Percentiles rank a stretch among this genome's conserved stretches.
Conservation (phyloP, 352 stramenopile species). For the Pythium oligandrum region DNA sequence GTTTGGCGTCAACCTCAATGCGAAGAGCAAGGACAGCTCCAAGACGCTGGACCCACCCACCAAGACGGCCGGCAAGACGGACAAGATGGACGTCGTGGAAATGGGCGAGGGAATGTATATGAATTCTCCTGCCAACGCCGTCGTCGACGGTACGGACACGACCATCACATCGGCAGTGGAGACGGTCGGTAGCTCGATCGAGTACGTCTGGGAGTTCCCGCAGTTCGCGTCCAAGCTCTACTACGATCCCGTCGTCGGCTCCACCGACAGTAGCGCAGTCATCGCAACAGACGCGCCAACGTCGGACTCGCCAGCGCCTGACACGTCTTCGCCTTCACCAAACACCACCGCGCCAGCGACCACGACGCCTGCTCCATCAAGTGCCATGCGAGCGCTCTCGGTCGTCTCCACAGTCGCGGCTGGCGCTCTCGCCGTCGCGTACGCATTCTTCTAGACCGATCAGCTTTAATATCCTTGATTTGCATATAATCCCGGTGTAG, state of each 20-base stretch:
- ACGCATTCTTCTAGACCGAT: too few species aligned
- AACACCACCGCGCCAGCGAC: too few species aligned
- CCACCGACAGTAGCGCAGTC: background rate
- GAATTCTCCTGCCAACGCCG: conserved; percentile 11
- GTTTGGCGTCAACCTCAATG: conserved; percentile 28
- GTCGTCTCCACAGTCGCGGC: too few species aligned
- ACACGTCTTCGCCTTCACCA: too few species aligned
- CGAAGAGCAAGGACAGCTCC: conserved; percentile 8
- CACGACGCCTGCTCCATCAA: too few species aligned
- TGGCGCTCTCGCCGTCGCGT: too few species aligned
- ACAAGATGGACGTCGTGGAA: conserved; percentile 17
- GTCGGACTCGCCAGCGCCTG: too few species aligned
- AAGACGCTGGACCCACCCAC: background rate
- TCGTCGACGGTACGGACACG: conserved; percentile 9
- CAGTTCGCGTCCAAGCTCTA: conserved; percentile 28
- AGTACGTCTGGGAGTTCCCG: conserved; percentile 42
- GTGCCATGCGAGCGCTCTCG: too few species aligned
- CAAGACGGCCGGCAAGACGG: background rate
- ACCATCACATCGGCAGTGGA: conserved; percentile 27
- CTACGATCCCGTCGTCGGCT: conserved; percentile 51
- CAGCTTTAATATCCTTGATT: too few species aligned
- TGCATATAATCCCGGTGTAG: too few species aligned
- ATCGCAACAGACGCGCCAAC: background rate
- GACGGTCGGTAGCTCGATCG: conserved; percentile 1
- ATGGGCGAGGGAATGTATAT: conserved; percentile 21